Evolutionary conservation across 2,329 filamentous ascomycete species (phyloP), one percentile per base, ranked within the genome.

Genomic region (Acrocalymma vagum): DNA sequence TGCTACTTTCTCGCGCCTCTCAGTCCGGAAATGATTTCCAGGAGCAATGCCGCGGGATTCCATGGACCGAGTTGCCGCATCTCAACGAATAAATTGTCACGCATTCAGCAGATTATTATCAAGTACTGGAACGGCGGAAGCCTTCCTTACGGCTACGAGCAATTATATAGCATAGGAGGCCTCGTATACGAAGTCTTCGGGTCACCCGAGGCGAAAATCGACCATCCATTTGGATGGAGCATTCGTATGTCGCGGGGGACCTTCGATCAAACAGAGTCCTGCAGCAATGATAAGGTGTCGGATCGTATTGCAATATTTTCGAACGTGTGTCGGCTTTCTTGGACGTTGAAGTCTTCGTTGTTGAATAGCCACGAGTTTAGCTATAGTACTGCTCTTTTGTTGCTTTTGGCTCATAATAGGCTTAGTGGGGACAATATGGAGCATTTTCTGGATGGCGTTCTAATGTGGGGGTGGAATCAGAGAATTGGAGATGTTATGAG

Each of bases 371-470:
- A 29, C 17, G 29, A 23, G 5, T 6, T 29, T 13, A 29, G 16
- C 34, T 38, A 22, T 16, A 38, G 34, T 21, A 38, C 34, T 17
- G 29, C 17, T 13, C 17, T 22, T 4, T 20, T 38, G 13, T 11
- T 14, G 14, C 14, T 26, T 23, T 24, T 38, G 9, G n/a, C n/a
- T n/a, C n/a, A n/a, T n/a, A n/a, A n/a, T n/a, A n/a, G n/a, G n/a
- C n/a, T n/a, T n/a, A n/a, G n/a, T n/a, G n/a, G n/a, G n/a, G n/a
- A n/a, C n/a, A n/a, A n/a, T n/a, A n/a, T n/a, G n/a, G n/a, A n/a
- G n/a, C n/a, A n/a, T n/a, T n/a, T n/a, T n/a, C n/a, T n/a, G n/a
- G n/a, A n/a, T n/a, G n/a, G n/a, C n/a, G n/a, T n/a, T n/a, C n/a
- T n/a, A n/a, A n/a, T n/a, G n/a, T n/a, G n/a, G n/a, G n/a, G n/a